These are phyloP conservation scores for Populus euphratica DNA, from an alignment of 345 rosid species.

Conservation along the genomic window DNA sequence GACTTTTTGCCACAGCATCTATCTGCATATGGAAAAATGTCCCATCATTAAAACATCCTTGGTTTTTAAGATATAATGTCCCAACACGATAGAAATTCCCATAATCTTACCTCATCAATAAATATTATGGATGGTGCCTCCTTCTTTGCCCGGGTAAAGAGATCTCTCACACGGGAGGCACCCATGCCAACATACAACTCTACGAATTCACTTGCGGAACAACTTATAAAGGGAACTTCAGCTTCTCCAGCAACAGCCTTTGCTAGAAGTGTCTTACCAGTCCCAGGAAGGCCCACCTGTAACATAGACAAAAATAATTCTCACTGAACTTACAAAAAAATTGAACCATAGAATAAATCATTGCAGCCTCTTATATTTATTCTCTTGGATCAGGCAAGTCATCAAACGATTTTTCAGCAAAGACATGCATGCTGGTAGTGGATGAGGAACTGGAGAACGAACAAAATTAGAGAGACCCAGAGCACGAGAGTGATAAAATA, in stretches of 20 bases:
- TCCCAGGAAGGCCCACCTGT: slow-evolving; percentile 97
- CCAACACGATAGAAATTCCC: slow-evolving; percentile 4
- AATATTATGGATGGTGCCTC: slow-evolving; percentile 95
- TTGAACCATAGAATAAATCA: neutral
- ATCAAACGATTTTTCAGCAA: neutral
- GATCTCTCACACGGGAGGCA: slow-evolving; percentile 97
- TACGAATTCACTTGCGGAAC: slow-evolving; percentile 95
- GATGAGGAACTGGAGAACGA: neutral
- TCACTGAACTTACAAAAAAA: neutral
- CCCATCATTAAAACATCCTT: neutral
- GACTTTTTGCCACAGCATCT: slow-evolving; percentile 97
- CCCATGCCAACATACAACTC: slow-evolving; percentile 98
- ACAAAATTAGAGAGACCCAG: neutral
- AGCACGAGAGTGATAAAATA: neutral
- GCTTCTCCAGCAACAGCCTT: slow-evolving; percentile 98
- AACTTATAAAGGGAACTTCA: slow-evolving; percentile 91
- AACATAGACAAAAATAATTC: slow-evolving; percentile 19
- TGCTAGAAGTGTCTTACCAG: slow-evolving; percentile 94
- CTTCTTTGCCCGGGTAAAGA: slow-evolving; percentile 93
- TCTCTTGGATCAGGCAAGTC: slow-evolving; percentile 4
- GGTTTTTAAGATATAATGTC: neutral
- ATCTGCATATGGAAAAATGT: slow-evolving; percentile 46
- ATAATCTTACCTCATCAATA: slow-evolving; percentile 72
- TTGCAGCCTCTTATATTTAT: slow-evolving; percentile 4
- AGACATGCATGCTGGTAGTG: neutral